A percentile compares a stretch with the other conserved stretches of the same genome.
phyloP scores from a whole-genome alignment of 495 filamentous ascomycete species.

The Chaetomidium leptoderma region DNA sequence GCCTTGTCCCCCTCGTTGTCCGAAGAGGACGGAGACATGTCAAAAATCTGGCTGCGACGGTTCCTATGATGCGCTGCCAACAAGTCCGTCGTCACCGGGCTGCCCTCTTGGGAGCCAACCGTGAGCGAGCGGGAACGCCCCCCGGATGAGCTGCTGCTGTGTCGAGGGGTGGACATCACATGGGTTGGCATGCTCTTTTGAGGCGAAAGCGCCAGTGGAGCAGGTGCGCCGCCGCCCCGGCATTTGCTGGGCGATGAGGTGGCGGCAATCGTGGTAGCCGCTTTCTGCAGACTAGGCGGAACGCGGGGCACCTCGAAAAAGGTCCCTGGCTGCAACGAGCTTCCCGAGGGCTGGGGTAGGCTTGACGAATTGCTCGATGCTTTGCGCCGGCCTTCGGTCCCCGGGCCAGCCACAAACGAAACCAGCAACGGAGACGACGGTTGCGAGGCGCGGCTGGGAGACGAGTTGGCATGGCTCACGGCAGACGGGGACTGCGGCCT shows the following conservation, averaged over 20 bases:
- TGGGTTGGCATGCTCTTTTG: conserved; percentile 38
- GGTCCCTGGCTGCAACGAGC: conserved; percentile 66
- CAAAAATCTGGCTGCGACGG: conserved; percentile 88
- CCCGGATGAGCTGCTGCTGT: conserved; percentile 41
- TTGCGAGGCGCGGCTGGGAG: conserved; percentile 81
- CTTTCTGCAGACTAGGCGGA: conserved; percentile 55
- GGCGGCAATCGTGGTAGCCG: conserved; percentile 55
- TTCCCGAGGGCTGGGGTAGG: conserved; percentile 70
- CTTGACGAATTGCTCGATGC: conserved; percentile 85
- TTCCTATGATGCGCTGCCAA: conserved; percentile 73
- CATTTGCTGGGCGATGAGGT: conserved; percentile 75
- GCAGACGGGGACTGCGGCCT: conserved; percentile 82
- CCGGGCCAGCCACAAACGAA: conserved; percentile 77
- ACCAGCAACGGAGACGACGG: conserved; percentile 92
- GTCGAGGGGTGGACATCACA: conserved; percentile 43
- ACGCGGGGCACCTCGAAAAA: conserved; percentile 68
- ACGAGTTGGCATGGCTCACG: conserved; percentile 72
- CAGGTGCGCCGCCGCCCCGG: conserved; percentile 51
- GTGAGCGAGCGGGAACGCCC: conserved; percentile 80
- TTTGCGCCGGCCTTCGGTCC: conserved; percentile 46
- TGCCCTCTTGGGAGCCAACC: conserved; percentile 89
- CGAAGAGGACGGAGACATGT: conserved; percentile 94
- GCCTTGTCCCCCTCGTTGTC: conserved; percentile 93
- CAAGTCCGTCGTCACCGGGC: conserved; percentile 60
- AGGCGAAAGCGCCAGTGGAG: conserved; percentile 47